A percentile compares a stretch with the other conserved stretches of the same genome.
These are phyloP conservation scores for Solanum appendiculatum DNA, from an alignment of 257 asterid species.

Conservation along the genomic window DNA sequence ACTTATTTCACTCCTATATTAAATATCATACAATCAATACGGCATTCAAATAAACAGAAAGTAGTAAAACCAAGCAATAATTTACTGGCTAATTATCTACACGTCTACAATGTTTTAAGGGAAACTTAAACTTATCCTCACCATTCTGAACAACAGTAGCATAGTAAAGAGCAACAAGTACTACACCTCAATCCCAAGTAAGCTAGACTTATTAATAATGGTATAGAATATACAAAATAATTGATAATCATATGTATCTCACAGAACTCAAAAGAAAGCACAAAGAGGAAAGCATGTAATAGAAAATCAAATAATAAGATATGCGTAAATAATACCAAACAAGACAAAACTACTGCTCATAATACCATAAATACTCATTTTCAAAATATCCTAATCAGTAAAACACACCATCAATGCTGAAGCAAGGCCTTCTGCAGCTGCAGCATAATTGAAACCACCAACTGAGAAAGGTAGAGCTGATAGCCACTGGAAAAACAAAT, in stretches of 20 bases:
- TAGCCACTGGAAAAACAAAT: constrained; percentile 75
- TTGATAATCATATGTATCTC: neutral
- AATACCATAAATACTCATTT: neutral
- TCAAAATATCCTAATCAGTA: neutral
- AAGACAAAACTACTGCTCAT: neutral
- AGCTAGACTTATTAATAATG: neutral
- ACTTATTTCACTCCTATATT: neutral
- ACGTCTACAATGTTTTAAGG: neutral
- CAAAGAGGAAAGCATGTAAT: neutral
- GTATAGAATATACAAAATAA: neutral
- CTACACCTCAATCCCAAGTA: neutral
- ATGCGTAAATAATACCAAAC: neutral
- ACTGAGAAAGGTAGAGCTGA: constrained; percentile 64
- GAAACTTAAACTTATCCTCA: neutral
- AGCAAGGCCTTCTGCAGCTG: constrained; percentile 85
- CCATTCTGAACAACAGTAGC: neutral
- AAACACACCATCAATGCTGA: constrained; percentile 69
- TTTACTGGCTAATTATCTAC: neutral
- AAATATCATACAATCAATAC: neutral
- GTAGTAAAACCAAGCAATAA: neutral
- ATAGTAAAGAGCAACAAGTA: neutral
- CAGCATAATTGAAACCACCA: constrained; percentile 86
- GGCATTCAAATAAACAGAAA: neutral
- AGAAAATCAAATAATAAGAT: neutral
- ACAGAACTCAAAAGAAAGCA: neutral